A percentile compares a stretch with the other conserved stretches of the same genome.
Evolutionary conservation across 2,329 filamentous ascomycete species (phyloP).

Genomic region (Colletotrichum agaves): DNA sequence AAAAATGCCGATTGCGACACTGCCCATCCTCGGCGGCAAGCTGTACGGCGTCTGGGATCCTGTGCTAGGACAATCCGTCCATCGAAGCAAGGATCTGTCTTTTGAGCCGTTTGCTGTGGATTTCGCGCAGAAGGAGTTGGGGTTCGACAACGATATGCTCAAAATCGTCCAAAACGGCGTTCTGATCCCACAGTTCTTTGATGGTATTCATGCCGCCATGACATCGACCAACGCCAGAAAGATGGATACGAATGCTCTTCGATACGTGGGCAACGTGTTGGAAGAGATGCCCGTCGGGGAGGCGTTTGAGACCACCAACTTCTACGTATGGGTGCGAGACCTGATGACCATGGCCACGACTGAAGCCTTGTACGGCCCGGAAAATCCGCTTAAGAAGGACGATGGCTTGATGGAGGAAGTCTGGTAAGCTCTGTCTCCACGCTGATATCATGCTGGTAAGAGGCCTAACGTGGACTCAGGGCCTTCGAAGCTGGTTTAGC

Average conservation of each 20-base stretch:
- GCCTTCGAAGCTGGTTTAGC: conserved; percentile 14
- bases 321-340: conserved; percentile 53
- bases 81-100: conserved; percentile 52
- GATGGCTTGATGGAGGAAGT: conserved; percentile 47
- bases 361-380: conserved; percentile 54
- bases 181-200: conserved; percentile 21
- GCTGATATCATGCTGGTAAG: not conserved
- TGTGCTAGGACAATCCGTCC: conserved; percentile 49
- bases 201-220: conserved; percentile 23
- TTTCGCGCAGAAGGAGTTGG: conserved; percentile 51
- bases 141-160: conserved; percentile 46
- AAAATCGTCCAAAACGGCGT: conserved; percentile 35
- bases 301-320: conserved; percentile 38
- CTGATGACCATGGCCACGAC: conserved; percentile 52
- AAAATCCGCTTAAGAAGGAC: conserved; percentile 53
- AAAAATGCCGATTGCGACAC: conserved; percentile 51
- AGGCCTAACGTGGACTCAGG: not conserved
- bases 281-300: conserved; percentile 41
- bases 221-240: conserved; percentile 1
- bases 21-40: conserved; percentile 56
- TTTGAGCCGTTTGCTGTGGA: conserved; percentile 55
- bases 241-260: conserved; percentile 31
- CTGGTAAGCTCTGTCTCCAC: conserved; percentile 40
- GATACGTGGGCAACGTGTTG: conserved; percentile 20
- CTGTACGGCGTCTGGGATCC: conserved; percentile 58